These are phyloP conservation scores for Vigna mungo DNA, from an alignment of 306 rosid genomes.

Conservation along the genomic window DNA sequence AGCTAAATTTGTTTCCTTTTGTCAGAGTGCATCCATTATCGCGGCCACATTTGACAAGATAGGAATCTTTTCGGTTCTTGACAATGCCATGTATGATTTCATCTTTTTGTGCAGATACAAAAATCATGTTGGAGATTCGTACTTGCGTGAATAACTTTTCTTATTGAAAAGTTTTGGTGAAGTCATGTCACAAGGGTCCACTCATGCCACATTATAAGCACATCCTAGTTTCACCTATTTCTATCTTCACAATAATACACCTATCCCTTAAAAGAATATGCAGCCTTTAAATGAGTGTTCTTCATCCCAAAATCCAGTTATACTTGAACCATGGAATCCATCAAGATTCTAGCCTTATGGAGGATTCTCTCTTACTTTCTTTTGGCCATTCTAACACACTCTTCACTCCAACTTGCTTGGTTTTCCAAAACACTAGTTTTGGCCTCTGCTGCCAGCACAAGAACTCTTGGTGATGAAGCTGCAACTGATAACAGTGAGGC, in stretches of 20 bases:
- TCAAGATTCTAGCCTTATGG: not conserved
- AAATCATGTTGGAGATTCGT: not conserved
- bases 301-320: not conserved
- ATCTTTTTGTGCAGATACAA: no score
- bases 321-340: slow-evolving; percentile 19
- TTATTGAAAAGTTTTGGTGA: not conserved
- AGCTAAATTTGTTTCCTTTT: no score
- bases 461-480: not conserved
- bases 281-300: not conserved
- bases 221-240: not conserved
- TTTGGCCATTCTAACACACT: not conserved
- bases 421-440: slow-evolving; percentile 13
- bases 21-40: no score
- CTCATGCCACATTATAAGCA: not conserved
- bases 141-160: no score
- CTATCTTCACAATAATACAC: not conserved
- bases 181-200: not conserved
- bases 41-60: no score
- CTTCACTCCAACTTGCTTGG: slow-evolving; percentile 19
- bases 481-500: not conserved
- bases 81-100: no score
- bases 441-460: not conserved
- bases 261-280: not conserved
- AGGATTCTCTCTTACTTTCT: not conserved
- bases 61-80: no score